A percentile compares a stretch with the other conserved stretches of the same genome.
phyloP scores from a whole-genome alignment of 306 rosid genomes.

The Pyrus bretschneideri region DNA sequence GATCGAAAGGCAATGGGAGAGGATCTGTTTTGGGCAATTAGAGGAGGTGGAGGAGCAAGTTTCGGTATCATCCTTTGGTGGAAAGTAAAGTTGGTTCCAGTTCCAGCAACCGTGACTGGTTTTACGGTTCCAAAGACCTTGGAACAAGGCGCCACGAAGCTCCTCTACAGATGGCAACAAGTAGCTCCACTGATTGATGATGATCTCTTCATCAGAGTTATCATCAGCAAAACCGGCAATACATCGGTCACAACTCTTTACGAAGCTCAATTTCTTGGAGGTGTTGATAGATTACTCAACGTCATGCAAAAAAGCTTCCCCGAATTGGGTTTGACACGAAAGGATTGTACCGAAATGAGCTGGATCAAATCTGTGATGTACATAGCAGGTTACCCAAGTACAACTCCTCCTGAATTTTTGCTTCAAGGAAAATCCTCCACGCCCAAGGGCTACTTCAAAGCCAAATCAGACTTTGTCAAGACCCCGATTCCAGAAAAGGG shows the following conservation, averaged over 20 bases:
- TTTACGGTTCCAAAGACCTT: conserved; percentile 49
- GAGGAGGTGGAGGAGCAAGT: conserved; percentile 82
- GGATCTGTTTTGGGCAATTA: conserved; percentile 71
- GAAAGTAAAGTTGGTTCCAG: conserved; percentile 68
- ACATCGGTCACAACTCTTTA: conserved; percentile 51
- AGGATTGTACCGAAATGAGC: conserved; percentile 53
- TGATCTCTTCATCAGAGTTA: conserved; percentile 52
- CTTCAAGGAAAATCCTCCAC: conserved; percentile 53
- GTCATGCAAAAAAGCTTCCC: conserved; percentile 51
- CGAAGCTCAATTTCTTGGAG: conserved; percentile 60
- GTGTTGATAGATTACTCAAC: conserved; percentile 37
- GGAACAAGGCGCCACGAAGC: conserved; percentile 47
- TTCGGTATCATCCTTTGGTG: conserved; percentile 69
- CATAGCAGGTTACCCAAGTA: conserved; percentile 55
- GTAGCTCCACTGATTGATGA: conserved; percentile 47
- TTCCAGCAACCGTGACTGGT: conserved; percentile 59
- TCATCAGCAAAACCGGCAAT: conserved; percentile 28
- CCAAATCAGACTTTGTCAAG: conserved; percentile 72
- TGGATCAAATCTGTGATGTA: conserved; percentile 69
- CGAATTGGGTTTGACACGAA: conserved; percentile 51
- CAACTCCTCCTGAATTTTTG: conserved; percentile 45
- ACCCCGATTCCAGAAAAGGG: conserved; percentile 52
- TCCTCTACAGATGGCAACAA: conserved; percentile 55
- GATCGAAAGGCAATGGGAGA: conserved; percentile 68
- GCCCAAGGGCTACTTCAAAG: conserved; percentile 68